A percentile compares a stretch with the other conserved stretches of the same genome.
Conservation (phyloP, 495 filamentous ascomycete genomes). For the Filosporella fistucella region DNA sequence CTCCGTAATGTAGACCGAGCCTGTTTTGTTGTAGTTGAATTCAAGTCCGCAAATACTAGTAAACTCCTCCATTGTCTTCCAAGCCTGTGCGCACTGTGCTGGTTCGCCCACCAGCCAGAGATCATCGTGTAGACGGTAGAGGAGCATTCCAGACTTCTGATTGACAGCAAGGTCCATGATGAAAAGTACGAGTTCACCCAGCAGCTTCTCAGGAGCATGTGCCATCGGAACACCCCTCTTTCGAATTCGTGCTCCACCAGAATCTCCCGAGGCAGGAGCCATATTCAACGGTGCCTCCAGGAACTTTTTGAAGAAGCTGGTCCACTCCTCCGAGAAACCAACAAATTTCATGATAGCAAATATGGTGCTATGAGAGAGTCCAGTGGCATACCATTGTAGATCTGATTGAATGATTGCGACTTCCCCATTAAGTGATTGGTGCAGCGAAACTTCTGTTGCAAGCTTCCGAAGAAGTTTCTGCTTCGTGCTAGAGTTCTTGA, state of each 20-base stretch:
- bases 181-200: conserved; percentile 61
- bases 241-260: conserved; percentile 33
- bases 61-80: conserved; percentile 53
- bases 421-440: conserved; percentile 43
- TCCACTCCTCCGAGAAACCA: conserved; percentile 52
- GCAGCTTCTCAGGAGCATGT: conserved; percentile 54
- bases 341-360: conserved; percentile 55
- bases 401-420: conserved; percentile 62
- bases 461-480: conserved; percentile 56
- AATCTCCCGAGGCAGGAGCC: conserved; percentile 40
- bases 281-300: conserved; percentile 59
- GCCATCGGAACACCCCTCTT: conserved; percentile 58
- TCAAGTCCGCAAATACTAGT: conserved; percentile 50
- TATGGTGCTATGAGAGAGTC: conserved; percentile 56
- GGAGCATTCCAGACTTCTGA: conserved; percentile 45
- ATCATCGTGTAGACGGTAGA: conserved; percentile 67
- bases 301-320: conserved; percentile 58
- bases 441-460: conserved; percentile 54
- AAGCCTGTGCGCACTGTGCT: conserved; percentile 49
- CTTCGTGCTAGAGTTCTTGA: conserved; percentile 29
- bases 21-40: conserved; percentile 60
- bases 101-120: conserved; percentile 65
- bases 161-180: conserved; percentile 66
- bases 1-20: conserved; percentile 42
- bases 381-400: conserved; percentile 59